These are phyloP conservation scores for Musa troglodytarum DNA, from an alignment of 176 grass and related monocot species.

Conservation along the genomic window DNA sequence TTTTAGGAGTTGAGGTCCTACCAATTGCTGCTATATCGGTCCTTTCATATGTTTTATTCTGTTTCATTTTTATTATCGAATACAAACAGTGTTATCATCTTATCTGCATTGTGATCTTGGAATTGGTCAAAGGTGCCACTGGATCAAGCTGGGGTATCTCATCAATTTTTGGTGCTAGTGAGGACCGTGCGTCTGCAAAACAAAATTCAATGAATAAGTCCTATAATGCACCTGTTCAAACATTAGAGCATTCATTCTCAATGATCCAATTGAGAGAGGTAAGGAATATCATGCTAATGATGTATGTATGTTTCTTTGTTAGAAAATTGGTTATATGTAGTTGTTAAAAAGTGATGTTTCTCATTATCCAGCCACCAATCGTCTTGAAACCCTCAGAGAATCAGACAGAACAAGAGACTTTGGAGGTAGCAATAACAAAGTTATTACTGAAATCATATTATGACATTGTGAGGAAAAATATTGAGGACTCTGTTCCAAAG, in stretches of 20 bases:
- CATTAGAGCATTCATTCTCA: constrained; percentile 53
- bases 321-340: constrained; percentile 9
- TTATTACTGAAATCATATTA: constrained; percentile 96
- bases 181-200: constrained; percentile 55
- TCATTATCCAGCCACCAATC: constrained; percentile 64
- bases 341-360: constrained; percentile 22
- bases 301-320: constrained; percentile 7
- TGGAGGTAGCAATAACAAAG: constrained; percentile 97
- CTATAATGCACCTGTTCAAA: constrained; percentile 27
- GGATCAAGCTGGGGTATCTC: constrained; percentile 64
- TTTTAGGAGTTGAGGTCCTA: too few species aligned
- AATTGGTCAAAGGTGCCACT: constrained; percentile 39
- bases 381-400: constrained; percentile 81
- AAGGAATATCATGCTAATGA: constrained; percentile 5
- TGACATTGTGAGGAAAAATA: constrained; percentile 95
- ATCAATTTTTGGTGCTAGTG: constrained; percentile 70
- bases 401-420: constrained; percentile 86
- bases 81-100: background rate
- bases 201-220: constrained; percentile 48
- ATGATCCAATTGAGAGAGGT: constrained; percentile 90
- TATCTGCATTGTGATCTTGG: background rate
- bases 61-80: background rate
- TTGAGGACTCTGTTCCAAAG: constrained; percentile 91
- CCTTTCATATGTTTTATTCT: background rate
- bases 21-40: background rate